A percentile compares a stretch with the other conserved stretches of the same genome.
phyloP scores from a whole-genome alignment of 176 grass and related monocot species.

The Zoysia pacifica region DNA sequence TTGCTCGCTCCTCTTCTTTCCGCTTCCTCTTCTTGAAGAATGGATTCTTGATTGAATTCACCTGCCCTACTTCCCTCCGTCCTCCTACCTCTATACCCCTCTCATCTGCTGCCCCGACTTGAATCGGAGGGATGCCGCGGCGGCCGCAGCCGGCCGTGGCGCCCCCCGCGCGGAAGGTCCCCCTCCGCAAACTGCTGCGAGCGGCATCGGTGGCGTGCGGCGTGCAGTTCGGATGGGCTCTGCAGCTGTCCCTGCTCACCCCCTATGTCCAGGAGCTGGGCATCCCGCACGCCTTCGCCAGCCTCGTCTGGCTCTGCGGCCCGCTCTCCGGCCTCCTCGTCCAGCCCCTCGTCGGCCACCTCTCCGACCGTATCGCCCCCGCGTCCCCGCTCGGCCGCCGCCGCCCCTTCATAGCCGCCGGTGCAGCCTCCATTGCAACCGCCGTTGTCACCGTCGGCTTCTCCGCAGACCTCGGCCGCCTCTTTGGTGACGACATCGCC shows the following conservation, averaged over 20 bases:
- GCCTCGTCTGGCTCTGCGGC: conserved; percentile 86
- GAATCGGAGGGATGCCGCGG: not conserved
- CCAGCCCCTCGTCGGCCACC: conserved; percentile 75
- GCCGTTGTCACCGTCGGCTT: conserved; percentile 61
- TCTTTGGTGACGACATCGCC: conserved; percentile 60
- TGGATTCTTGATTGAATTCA: not conserved
- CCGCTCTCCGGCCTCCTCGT: conserved; percentile 80
- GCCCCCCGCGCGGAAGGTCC: conserved; percentile 42
- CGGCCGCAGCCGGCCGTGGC: not conserved
- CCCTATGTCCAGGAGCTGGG: conserved; percentile 84
- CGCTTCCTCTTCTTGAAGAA: not conserved
- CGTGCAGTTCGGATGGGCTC: conserved; percentile 78
- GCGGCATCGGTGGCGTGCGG: conserved; percentile 76
- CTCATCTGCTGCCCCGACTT: not conserved
- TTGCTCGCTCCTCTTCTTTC: not conserved
- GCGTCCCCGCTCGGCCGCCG: conserved; percentile 58
- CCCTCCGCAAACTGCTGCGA: conserved; percentile 50
- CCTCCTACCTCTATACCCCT: not conserved
- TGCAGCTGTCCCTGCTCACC: conserved; percentile 71
- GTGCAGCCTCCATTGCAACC: conserved; percentile 44
- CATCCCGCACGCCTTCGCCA: conserved; percentile 77
- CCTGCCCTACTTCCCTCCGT: not conserved
- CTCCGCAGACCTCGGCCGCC: conserved; percentile 63
- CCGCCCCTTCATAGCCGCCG: conserved; percentile 65
- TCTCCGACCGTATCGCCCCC: conserved; percentile 59